Conservation (phyloP, 805 yeast species). For the Saccharomyces jurei region DNA sequence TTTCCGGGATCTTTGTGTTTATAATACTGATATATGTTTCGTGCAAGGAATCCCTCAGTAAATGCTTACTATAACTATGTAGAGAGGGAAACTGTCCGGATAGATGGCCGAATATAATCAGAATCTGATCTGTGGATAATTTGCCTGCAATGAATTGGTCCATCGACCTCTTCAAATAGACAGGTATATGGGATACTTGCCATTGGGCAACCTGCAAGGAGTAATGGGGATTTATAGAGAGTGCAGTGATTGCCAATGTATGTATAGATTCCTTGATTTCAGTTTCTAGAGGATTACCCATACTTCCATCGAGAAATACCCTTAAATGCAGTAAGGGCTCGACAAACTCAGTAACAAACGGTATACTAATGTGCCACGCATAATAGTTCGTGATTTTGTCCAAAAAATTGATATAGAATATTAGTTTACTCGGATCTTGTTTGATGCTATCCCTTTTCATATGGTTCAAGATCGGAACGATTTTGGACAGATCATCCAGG, state of each 20-base stretch:
- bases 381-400: not conserved
- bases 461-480: not conserved
- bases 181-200: slow-evolving; percentile 10
- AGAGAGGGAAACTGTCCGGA: slow-evolving; percentile 9
- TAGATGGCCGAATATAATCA: slow-evolving; percentile 13
- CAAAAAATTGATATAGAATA: not conserved
- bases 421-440: not conserved
- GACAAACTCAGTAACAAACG: not conserved
- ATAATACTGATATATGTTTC: slow-evolving; percentile 14
- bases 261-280: not conserved
- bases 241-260: not conserved
- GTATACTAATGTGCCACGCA: not conserved
- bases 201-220: slow-evolving; percentile 6
- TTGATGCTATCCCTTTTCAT: not conserved
- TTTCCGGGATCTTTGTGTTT: slow-evolving; percentile 6
- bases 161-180: slow-evolving; percentile 12
- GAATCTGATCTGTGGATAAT: slow-evolving; percentile 17
- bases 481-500: not conserved
- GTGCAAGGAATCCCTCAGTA: slow-evolving; percentile 17
- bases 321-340: not conserved
- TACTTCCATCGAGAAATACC: not conserved
- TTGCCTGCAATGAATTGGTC: slow-evolving; percentile 8
- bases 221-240: not conserved
- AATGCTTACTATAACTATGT: slow-evolving; percentile 7
- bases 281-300: not conserved